These are phyloP conservation scores for Trichophyton schoenleinii DNA, from an alignment of 2,329 filamentous ascomycete species.

Conservation along the genomic window DNA sequence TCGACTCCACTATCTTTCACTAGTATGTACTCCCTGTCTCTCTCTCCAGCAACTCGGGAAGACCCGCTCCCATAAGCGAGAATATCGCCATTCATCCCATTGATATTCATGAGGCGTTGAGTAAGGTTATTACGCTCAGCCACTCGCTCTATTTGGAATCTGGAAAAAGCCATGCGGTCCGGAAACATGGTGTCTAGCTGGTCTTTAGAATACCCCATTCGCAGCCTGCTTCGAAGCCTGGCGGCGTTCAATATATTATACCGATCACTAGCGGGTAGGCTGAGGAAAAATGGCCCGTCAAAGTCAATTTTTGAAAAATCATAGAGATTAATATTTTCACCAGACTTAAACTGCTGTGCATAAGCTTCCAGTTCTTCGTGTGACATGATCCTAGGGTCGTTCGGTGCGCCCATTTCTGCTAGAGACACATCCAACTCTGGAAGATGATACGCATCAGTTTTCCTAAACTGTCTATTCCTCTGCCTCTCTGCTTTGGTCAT, in stretches of 20 bases:
- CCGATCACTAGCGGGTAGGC: constrained; percentile 73
- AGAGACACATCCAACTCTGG: constrained; percentile 71
- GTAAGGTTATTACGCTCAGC: constrained; percentile 87
- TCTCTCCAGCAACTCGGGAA: constrained; percentile 52
- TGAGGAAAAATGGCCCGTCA: constrained; percentile 87
- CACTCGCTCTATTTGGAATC: constrained; percentile 90
- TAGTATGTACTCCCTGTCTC: constrained; percentile 83
- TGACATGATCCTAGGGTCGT: constrained; percentile 94
- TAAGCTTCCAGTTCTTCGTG: constrained; percentile 90
- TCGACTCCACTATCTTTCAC: constrained; percentile 93
- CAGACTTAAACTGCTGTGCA: constrained; percentile 77
- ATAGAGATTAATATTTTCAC: constrained; percentile 78
- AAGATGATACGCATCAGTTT: constrained; percentile 89
- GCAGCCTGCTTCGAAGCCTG: constrained; percentile 68
- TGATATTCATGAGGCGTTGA: constrained; percentile 85
- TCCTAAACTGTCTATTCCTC: constrained; percentile 66
- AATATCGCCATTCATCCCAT: constrained; percentile 73
- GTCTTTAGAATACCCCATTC: constrained; percentile 95
- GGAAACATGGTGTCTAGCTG: constrained; percentile 96
- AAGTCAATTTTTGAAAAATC: constrained; percentile 99
- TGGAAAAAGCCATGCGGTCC: constrained; percentile 91
- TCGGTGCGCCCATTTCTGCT: constrained; percentile 72
- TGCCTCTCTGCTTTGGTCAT: constrained; percentile 66
- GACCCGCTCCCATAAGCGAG: constrained; percentile 51
- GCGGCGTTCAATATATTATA: constrained; percentile 98